Evolutionary conservation across 352 stramenopile genomes (phyloP).

Genomic region (Phytophthora podocarpi): DNA sequence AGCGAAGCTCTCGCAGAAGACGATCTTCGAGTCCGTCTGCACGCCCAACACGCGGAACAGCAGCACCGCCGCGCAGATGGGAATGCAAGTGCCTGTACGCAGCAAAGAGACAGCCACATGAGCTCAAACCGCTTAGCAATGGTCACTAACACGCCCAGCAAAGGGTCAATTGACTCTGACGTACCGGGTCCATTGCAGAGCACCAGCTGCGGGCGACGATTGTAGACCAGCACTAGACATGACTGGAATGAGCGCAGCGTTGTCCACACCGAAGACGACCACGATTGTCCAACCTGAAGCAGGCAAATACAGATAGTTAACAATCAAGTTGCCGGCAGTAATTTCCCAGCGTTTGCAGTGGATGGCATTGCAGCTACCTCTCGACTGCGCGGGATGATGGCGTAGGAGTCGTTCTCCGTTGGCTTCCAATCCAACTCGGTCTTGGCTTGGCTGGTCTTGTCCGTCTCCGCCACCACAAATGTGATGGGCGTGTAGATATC

Average conservation of each 20-base stretch:
- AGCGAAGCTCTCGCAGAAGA: slow-evolving; percentile 96
- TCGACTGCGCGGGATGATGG: slow-evolving; percentile 89
- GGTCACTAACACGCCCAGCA: slow-evolving; percentile 23
- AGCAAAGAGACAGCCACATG: not conserved
- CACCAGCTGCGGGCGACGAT: slow-evolving; percentile 84
- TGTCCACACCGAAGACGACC: slow-evolving; percentile 87
- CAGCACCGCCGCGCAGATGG: slow-evolving; percentile 88
- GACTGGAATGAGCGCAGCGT: slow-evolving; percentile 82
- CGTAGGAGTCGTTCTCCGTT: slow-evolving; percentile 51
- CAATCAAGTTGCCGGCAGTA: not conserved
- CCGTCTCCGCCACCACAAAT: slow-evolving; percentile 91
- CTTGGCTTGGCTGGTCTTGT: slow-evolving; percentile 90
- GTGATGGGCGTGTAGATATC: slow-evolving; percentile 85
- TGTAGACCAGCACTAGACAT: slow-evolving; percentile 78
- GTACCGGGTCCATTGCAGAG: slow-evolving; percentile 92
- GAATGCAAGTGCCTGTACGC: slow-evolving; percentile 90
- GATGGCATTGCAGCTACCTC: slow-evolving; percentile 46
- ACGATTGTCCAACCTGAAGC: slow-evolving; percentile 91
- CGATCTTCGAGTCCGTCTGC: slow-evolving; percentile 68
- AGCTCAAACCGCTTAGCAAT: not conserved
- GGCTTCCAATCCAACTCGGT: slow-evolving; percentile 73
- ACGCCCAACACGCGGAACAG: slow-evolving; percentile 85
- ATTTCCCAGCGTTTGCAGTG: not conserved
- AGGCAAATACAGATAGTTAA: slow-evolving; percentile 2
- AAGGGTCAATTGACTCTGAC: not conserved